Base-by-base conservation (phyloP, 148 eudicot species). In the Camellia sinensis region DNA sequence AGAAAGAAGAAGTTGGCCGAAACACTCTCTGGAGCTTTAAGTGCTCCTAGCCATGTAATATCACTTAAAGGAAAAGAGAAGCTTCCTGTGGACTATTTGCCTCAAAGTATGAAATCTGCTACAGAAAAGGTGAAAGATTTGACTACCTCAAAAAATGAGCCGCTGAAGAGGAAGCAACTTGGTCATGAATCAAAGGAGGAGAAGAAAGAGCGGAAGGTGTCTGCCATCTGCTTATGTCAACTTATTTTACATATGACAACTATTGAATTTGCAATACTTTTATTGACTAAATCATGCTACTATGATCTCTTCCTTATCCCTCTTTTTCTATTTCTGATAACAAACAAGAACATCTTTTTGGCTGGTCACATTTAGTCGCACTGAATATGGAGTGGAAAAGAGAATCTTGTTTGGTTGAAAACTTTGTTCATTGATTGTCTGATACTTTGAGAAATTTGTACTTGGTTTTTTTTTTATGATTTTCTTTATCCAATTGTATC, bases 171-270 rank as follows among this genome's bases (percentile, higher is more conserved):
- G 83, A 93, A 89, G 83, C 88, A 86, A 76, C 88, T 74, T 68
- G 88, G 87, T 80, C 92, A 87, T 79, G 99, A 97, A 87, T 87
- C 99, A 14, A 94, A 97, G 88, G 99, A 94, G 85, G 99, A 97
- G 77, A 97, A 94, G 94, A 97, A 94, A 85, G 95, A 94, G 86
- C 83, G 99, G 72, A 97, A 94, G 98, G 99, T 92, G 87, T 29
- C 3, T 79, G 50, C 57, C 61, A 21, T 56, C 64, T 75, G 76
- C 21, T 81, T 54, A 15, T 45, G 29, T 22, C 50, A 56, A 13
- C 73, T 66, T 77, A 52, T 53, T 61, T 76, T 76, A 44, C 43
- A 52, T 17, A 29, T 72, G 61, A 70, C 45, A 53, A 29, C n/a
- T 7, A 72, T 21, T 50, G n/a, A 22, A 50, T 21, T 11, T 52